Base-by-base conservation (phyloP, 148 eudicot genomes). In the Fagopyrum esculentum region DNA sequence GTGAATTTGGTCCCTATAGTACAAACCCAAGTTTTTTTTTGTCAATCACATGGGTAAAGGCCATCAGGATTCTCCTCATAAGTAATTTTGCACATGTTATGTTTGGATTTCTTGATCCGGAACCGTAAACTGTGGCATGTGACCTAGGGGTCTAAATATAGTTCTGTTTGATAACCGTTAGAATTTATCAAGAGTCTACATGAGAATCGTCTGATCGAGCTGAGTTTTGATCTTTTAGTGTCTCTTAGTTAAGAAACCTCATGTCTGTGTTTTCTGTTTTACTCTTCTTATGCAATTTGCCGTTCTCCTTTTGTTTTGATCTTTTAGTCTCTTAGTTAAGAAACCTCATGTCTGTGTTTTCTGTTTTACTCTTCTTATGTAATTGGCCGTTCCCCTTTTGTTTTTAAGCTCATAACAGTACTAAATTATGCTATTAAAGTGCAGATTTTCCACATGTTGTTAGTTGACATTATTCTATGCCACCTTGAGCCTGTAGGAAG, bases 41-140 rank as follows among this genome's bases (percentile, higher is more conserved):
- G 70, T 64, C 45, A 64, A 40, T 64, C 46, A 29, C 44, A 61
- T 61, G 68, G 68, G 29, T 26, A 19, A 61, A 10, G 43, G 29
- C 43, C 68, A 9, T 61, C 35, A 26, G 68, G 68, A 15, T 61
- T 61, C 44, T 43, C 68, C 68, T 26, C 44, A 61, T 5, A 61
- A 61, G 68, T 61, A 29, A 61, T 17, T 26, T 64, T 64, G 70
- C 70, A 64, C 70, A 64, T 64, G 70, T 40, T 64, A 35, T 64
- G 70, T 40, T 64, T 64, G 46, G 45, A 64, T 64, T 35, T 64
- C 70, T 64, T 64, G 70, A 35, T 64, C 45, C 35, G 73, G 73
- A 47, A 70, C 26, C 26, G 26, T 22, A 22, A 22, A 22, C 30
- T 70, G 8, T 22, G 45, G 73, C 73, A 48, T 45, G 52, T 48